Evolutionary conservation across 495 filamentous ascomycete species (phyloP).

Genomic region (Xylaria longipes): DNA sequence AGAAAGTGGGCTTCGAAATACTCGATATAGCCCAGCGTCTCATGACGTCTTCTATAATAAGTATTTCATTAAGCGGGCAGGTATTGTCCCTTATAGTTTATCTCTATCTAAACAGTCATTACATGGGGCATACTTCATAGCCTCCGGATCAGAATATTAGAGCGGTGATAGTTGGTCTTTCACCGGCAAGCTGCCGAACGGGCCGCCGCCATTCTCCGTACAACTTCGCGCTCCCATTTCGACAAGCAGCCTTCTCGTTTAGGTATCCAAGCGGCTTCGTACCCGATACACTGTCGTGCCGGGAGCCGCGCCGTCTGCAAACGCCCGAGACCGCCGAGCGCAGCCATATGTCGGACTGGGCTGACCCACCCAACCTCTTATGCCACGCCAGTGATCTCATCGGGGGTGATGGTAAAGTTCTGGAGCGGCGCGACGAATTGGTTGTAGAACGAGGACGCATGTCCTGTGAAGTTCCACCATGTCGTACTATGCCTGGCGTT

Average conservation of each 20-base stretch:
- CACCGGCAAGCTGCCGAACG: background rate
- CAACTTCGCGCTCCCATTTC: slow-evolving; percentile 7
- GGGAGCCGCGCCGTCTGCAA: slow-evolving; percentile 25
- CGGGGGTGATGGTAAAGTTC: slow-evolving; percentile 41
- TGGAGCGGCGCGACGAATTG: slow-evolving; percentile 29
- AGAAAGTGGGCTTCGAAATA: background rate
- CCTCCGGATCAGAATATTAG: background rate
- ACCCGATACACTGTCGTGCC: slow-evolving; percentile 16
- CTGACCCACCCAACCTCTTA: slow-evolving; percentile 28
- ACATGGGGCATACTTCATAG: background rate
- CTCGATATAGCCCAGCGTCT: background rate
- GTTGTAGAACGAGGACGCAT: slow-evolving; percentile 39
- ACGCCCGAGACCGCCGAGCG: slow-evolving; percentile 14
- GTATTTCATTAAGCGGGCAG: slow-evolving; percentile 9
- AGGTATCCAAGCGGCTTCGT: slow-evolving; percentile 22
- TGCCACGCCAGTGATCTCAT: slow-evolving; percentile 38
- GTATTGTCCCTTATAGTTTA: background rate
- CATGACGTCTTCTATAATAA: background rate
- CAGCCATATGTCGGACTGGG: slow-evolving; percentile 25
- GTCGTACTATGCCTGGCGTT: slow-evolving; percentile 28
- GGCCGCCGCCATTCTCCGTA: background rate
- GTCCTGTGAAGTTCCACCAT: slow-evolving; percentile 45
- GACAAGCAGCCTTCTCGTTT: slow-evolving; percentile 19
- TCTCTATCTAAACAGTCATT: slow-evolving; percentile 11
- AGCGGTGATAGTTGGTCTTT: background rate